Base-by-base conservation (phyloP, 2,329 filamentous ascomycete species). In the Emergomyces orientalis region DNA sequence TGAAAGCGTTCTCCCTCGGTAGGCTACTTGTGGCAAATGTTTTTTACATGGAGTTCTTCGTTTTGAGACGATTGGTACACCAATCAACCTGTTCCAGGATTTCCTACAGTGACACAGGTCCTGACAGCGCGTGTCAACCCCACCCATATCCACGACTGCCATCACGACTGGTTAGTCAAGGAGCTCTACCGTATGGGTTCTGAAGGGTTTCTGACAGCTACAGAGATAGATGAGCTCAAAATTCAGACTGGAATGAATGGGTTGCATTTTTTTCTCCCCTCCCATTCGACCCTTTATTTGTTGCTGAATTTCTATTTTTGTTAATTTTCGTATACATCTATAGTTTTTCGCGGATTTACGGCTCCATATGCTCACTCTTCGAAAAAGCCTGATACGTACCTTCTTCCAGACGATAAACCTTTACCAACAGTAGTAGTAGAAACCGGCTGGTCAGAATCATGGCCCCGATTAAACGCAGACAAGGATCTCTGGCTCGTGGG, bases 311-410 rank as follows among this genome's bases (percentile, higher is more conserved):
- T 37, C 34, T 37, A 37, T 8, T 9, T 1, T 22, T 25, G 13
- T n/a, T 25, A 43, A 39, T 17, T 43, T 59, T 52, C 19, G 34
- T 51, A 22, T 32, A 3, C 32, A 7, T 32, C 3, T 37, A 55
- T 62, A 62, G 61, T 7, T 51, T 51, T 62, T 52, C 13, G 19
- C n/a, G 34, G 43, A 25, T 59, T 62, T 62, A n/a, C 27, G 7
- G 32, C 54, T 51, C 61, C 55, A 6, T 59, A 62, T n/a, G 30
- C 61, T 14, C 9, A 27, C 30, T 52, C 55, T 37, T 34, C 37
- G n/a, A 65, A 65, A 63, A 58, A 65, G 32, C 63, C 63, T 25
- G 61, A 65, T 59, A 37, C 34, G 25, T 63, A 52, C 49, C 52
- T 65, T 22, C 58, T 57, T 34, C 57, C 58, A 19, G 41, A 56